Conservation (phyloP, 1,284 basidiomycete genomes). For the Microbotryum intermedium region DNA sequence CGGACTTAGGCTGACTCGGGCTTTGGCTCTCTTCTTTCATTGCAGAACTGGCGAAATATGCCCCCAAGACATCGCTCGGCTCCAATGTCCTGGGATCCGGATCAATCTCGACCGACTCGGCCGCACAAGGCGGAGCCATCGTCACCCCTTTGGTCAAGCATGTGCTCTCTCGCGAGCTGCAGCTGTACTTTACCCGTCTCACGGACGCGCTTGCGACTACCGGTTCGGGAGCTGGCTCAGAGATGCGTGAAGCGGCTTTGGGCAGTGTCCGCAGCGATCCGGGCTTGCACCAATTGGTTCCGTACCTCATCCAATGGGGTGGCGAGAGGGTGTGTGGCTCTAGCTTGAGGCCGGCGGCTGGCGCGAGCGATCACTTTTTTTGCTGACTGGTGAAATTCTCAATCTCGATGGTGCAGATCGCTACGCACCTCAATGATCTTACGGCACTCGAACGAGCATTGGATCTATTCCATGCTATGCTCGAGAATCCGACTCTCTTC, state of each 20-base stretch:
- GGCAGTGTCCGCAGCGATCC: slow-evolving; percentile 83
- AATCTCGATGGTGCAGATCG: slow-evolving; percentile 16
- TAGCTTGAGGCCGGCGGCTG: slow-evolving; percentile 53
- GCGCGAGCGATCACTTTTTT: slow-evolving; percentile 23
- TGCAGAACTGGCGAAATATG: slow-evolving; percentile 28
- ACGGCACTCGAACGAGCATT: slow-evolving; percentile 64
- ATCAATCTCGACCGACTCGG: slow-evolving; percentile 36
- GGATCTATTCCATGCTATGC: slow-evolving; percentile 68
- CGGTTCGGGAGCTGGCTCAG: slow-evolving; percentile 37
- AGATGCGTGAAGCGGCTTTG: slow-evolving; percentile 73
- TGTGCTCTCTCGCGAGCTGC: slow-evolving; percentile 85
- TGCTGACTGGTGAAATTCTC: not conserved
- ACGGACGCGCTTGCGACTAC: slow-evolving; percentile 73
- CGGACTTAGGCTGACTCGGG: not conserved
- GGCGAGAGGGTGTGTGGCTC: slow-evolving; percentile 61
- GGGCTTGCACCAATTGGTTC: slow-evolving; percentile 84
- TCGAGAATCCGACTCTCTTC: slow-evolving; percentile 80
- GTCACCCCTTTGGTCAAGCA: slow-evolving; percentile 63
- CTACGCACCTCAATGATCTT: slow-evolving; percentile 54
- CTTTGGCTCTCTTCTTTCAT: not conserved
- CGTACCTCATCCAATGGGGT: slow-evolving; percentile 91
- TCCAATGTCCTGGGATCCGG: slow-evolving; percentile 13
- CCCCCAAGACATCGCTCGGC: slow-evolving; percentile 10
- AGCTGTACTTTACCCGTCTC: slow-evolving; percentile 88
- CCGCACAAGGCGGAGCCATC: slow-evolving; percentile 37